Evolutionary conservation across 139 green algal genomes (phyloP), one percentile per base, ranked within the genome.

Genomic region (Tetradesmus lagerheimii): DNA sequence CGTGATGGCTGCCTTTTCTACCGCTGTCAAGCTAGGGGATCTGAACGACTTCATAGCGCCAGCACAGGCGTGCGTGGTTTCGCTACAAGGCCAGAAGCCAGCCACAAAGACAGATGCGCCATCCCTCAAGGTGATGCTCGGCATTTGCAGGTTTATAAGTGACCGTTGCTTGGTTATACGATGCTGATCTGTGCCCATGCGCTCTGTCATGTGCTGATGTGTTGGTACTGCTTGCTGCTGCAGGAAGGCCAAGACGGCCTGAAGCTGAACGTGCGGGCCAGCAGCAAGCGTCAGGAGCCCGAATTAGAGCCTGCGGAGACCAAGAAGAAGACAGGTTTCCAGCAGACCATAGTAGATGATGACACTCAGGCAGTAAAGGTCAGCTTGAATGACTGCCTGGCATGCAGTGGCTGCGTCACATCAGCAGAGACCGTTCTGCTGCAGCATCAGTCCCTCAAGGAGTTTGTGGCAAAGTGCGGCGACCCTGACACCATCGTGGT

Each of bases 361-460:
- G 86, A 89, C 8, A 85, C 85, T 4, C 37, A 89, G 50, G 53
- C 97, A 18, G 92, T 99, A 9, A 98, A 99, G 77, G 95, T 99
- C 27, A 96, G 94, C 1, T 94, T 99, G 79, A 94, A 99, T 67
- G 98, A 99, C 92, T 99, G 98, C 94, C 91, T 99, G 62, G 98
- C 98, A 9, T 99, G 98, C 95, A 97, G 92, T 71, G 98, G 98
- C n/a, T 99, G 98, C 93, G 94, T 99, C 29, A 99, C 98, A 9
- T 96, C 94, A 12, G 98, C 98, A 18, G 97, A 99, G 93, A 99
- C 97, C 0, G 95, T 99, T 47, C 93, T 99, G 89, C 93, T 99
- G 85, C 92, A 99, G 94, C 94, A 98, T 75, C 98, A 99, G 92
- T 97, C 93, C 83, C 88, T 90, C 1, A 95, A 93, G 16, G 96